A percentile compares a stretch with the other conserved stretches of the same genome.
Conservation (phyloP, 495 filamentous ascomycete species). For the Pyrenula massariospora region DNA sequence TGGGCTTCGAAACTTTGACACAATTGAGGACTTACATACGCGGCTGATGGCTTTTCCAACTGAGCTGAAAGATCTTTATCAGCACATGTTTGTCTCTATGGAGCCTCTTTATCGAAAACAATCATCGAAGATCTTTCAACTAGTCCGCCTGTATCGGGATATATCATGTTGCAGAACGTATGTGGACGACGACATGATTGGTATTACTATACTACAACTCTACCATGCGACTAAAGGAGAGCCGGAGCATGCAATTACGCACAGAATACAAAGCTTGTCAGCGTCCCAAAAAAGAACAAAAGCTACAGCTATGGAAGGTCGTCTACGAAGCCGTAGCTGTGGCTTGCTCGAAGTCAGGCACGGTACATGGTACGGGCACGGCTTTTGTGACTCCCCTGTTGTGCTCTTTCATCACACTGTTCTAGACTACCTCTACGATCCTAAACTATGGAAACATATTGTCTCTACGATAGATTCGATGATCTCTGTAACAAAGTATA, state of each 20-base stretch:
- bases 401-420: neutral
- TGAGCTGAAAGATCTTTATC: conserved; percentile 7
- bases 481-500: no score
- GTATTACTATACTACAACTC: no score
- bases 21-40: conserved; percentile 2
- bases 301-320: neutral
- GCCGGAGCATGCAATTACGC: neutral
- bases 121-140: neutral
- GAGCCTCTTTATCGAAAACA: conserved; percentile 1
- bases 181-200: neutral
- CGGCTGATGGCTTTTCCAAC: conserved; percentile 4
- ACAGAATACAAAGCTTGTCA: neutral
- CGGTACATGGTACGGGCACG: neutral
- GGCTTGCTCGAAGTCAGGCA: neutral
- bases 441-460: neutral
- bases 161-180: neutral
- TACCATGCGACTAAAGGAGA: no score
- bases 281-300: neutral
- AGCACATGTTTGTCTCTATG: conserved; percentile 5
- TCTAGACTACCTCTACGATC: neutral
- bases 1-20: conserved; percentile 8
- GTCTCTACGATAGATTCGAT: no score
- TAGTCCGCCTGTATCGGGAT: neutral
- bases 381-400: neutral
- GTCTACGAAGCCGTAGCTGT: neutral